Evolutionary conservation across 805 yeast genomes (phyloP).

Genomic region (Spathaspora passalidarum): DNA sequence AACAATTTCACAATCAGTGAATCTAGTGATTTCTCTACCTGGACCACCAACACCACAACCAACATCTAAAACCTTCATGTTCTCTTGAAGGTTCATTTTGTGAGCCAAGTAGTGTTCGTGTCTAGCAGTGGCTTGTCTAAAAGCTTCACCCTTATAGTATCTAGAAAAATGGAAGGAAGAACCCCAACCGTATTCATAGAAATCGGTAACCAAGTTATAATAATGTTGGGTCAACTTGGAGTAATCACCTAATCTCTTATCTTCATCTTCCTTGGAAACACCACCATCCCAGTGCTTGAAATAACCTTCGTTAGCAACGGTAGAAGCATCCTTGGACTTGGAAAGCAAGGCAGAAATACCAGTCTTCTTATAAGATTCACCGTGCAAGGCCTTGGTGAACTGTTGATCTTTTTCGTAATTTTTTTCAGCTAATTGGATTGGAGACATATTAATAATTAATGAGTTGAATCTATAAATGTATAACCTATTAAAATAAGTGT

Average conservation of each 20-base stretch:
- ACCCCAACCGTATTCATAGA: slow-evolving; percentile 99
- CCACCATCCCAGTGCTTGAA: slow-evolving; percentile 98
- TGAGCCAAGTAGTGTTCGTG: slow-evolving; percentile 94
- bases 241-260: slow-evolving; percentile 76
- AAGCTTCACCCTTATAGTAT: slow-evolving; percentile 90
- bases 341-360: slow-evolving; percentile 77
- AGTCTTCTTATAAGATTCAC: slow-evolving; percentile 60
- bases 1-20: slow-evolving; percentile 80
- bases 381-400: slow-evolving; percentile 86
- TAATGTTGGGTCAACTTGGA: slow-evolving; percentile 90
- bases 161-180: slow-evolving; percentile 96
- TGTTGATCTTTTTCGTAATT: slow-evolving; percentile 58
- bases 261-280: slow-evolving; percentile 68
- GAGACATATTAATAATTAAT: slow-evolving; percentile 5
- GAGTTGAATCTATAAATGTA: slow-evolving; percentile 8
- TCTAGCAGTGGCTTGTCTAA: slow-evolving; percentile 91
- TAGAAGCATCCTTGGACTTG: slow-evolving; percentile 74
- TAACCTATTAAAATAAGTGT: not conserved
- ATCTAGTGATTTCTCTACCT: slow-evolving; percentile 91
- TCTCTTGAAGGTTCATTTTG: slow-evolving; percentile 74
- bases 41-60: slow-evolving; percentile 99
- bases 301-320: slow-evolving; percentile 83
- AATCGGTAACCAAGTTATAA: slow-evolving; percentile 95
- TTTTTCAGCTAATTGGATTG: slow-evolving; percentile 39
- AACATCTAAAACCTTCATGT: slow-evolving; percentile 90